Percentiles rank a stretch among this genome's conserved stretches.
phyloP scores from a whole-genome alignment of 75 land plant genomes.

The Cunninghamia lanceolata region DNA sequence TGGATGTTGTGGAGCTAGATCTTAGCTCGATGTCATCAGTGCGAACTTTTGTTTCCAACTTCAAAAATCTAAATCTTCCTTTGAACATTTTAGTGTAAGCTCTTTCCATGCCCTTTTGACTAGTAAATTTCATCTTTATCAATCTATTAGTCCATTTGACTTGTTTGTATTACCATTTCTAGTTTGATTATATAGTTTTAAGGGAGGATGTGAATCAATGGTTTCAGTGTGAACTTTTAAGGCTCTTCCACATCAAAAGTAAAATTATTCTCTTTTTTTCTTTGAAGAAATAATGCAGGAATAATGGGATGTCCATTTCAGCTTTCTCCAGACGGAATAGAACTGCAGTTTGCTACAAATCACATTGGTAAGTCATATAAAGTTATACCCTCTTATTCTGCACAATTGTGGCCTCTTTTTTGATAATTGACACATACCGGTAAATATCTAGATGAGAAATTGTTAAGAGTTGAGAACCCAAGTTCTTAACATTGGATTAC shows the following conservation, averaged over 20 bases:
- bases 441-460: too few relatives aligned
- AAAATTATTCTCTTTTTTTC: background rate
- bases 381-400: too few relatives aligned
- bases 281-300: constrained; percentile 74
- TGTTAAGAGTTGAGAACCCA: too few relatives aligned
- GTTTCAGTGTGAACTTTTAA: background rate
- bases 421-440: too few relatives aligned
- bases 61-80: constrained; percentile 42
- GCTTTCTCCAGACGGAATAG: constrained; percentile 60
- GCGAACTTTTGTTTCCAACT: constrained; percentile 56
- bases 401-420: too few relatives aligned
- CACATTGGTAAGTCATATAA: constrained; percentile 42
- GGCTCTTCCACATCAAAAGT: background rate
- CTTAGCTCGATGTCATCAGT: constrained; percentile 69
- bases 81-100: constrained; percentile 72
- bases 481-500: too few relatives aligned
- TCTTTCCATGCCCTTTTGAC: background rate
- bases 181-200: background rate
- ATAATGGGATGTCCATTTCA: constrained; percentile 49
- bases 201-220: background rate
- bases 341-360: constrained; percentile 67
- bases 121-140: background rate
- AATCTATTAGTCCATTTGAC: too few relatives aligned
- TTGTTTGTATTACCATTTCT: background rate
- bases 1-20: constrained; percentile 68